Evolutionary conservation across 345 rosid genomes (phyloP).

Genomic region (Corchorus capsularis): DNA sequence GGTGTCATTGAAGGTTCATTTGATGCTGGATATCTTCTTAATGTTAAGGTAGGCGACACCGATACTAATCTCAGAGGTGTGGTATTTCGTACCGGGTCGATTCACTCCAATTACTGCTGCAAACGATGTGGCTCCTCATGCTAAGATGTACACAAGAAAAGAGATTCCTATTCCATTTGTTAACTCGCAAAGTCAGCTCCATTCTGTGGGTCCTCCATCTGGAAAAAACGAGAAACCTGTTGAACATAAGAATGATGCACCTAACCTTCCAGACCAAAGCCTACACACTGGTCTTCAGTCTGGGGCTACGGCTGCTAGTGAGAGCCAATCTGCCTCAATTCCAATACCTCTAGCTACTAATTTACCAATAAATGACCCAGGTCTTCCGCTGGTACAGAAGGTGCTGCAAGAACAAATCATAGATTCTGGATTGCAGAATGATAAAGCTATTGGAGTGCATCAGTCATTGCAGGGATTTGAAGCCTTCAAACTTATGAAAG

Average conservation of each 20-base stretch:
- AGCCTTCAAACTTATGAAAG: slow-evolving; percentile 29
- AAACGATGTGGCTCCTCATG: slow-evolving; percentile 72
- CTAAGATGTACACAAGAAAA: slow-evolving; percentile 48
- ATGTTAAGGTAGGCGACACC: slow-evolving; percentile 52
- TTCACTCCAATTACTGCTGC: slow-evolving; percentile 49
- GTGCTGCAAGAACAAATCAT: slow-evolving; percentile 16
- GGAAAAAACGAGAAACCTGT: slow-evolving; percentile 35
- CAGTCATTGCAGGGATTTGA: slow-evolving; percentile 31
- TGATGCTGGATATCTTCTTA: slow-evolving; percentile 67
- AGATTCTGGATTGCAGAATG: slow-evolving; percentile 36
- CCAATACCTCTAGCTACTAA: slow-evolving; percentile 28
- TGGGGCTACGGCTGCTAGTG: slow-evolving; percentile 23
- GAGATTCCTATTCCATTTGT: slow-evolving; percentile 44
- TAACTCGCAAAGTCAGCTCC: slow-evolving; percentile 24
- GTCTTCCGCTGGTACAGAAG: slow-evolving; percentile 29
- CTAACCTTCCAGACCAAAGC: slow-evolving; percentile 28
- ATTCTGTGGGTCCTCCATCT: slow-evolving; percentile 22
- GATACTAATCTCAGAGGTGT: slow-evolving; percentile 59
- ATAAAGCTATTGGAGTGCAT: slow-evolving; percentile 27
- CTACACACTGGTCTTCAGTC: slow-evolving; percentile 28
- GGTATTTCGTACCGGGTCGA: slow-evolving; percentile 48
- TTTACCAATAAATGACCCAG: slow-evolving; percentile 31
- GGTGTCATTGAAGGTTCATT: slow-evolving; percentile 69
- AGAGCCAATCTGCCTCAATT: slow-evolving; percentile 33
- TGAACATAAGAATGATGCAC: slow-evolving; percentile 28